A percentile compares a stretch with the other conserved stretches of the same genome.
These are phyloP conservation scores for Chalara sp. DNA, from an alignment of 2,329 filamentous ascomycete genomes.

Conservation along the genomic window DNA sequence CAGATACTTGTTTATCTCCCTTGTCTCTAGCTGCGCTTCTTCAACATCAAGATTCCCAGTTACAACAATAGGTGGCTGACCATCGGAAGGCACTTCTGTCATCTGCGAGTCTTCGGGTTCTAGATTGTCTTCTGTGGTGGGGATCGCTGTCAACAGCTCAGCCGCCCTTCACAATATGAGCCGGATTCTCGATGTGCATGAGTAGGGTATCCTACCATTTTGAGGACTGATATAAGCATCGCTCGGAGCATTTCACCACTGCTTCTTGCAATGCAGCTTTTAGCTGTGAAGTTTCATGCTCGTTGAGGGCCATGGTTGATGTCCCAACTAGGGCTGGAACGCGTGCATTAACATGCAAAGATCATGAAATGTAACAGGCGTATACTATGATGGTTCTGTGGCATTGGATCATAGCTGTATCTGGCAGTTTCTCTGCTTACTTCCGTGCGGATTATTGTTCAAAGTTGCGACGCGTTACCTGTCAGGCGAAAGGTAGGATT, in stretches of 20 bases:
- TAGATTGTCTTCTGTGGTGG: constrained; percentile 41
- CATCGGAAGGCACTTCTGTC: constrained; percentile 44
- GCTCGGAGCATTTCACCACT: constrained; percentile 83
- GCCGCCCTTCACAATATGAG: constrained; percentile 62
- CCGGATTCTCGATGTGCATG: constrained; percentile 1
- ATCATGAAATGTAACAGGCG: too few species aligned
- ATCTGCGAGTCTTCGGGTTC: constrained; percentile 53
- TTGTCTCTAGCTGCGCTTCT: constrained; percentile 70
- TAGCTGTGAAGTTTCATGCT: constrained; percentile 45
- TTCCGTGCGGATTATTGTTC: too few species aligned
- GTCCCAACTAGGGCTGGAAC: too few species aligned
- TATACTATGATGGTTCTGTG: too few species aligned
- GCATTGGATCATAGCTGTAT: too few species aligned
- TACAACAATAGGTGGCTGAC: constrained; percentile 41
- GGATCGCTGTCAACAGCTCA: constrained; percentile 82
- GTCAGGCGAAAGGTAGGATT: too few species aligned
- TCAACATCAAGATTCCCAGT: constrained; percentile 57
- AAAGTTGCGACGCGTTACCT: too few species aligned
- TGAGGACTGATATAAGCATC: constrained; percentile 90
- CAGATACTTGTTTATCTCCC: constrained; percentile 76
- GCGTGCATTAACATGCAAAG: too few species aligned
- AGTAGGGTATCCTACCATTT: constrained; percentile 64
- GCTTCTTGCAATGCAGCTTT: constrained; percentile 73
- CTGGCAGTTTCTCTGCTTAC: too few species aligned
- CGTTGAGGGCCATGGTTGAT: constrained; percentile 34